Evolutionary conservation across 1,139 yeast species (phyloP), one percentile per base, ranked within the genome.

Genomic region (Suhomyces choctaworum): DNA sequence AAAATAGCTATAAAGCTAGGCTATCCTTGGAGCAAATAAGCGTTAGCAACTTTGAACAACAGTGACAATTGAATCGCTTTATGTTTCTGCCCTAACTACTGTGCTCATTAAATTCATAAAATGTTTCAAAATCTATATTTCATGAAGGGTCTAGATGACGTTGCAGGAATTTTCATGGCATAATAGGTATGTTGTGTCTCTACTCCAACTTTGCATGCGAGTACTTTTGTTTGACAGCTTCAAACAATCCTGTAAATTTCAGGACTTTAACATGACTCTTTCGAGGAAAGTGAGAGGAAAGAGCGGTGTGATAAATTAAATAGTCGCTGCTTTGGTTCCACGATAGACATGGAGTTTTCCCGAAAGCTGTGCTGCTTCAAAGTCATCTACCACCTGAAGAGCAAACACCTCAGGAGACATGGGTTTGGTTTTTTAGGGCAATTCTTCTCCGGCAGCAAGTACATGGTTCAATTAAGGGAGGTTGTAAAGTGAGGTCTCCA

Each of bases 391-490:
- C 1, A 83, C 80, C 36, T 66, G 56, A 22, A 49, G 49, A 2
- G 90, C 89, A 52, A 79, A 85, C 0, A 39, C 58, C 7, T 67
- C 76, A 0, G 89, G 72, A 1, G 63, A 42, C 74, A 80, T 77
- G 16, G 94, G 92, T 13, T 61, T 58, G 55, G 77, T 77, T 32
- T 73, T 66, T 26, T 58, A 70, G 0, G 88, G 80, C 85, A 85
- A 78, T n/a, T 66, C 59, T 49, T 77, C 74, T 56, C 94, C 71
- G 29, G 57, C 64, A 16, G 55, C 60, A 40, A 82, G 62, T 0
- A 82, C 74, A 16, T 60, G 66, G 15, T 55, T 58, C 44, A 81
- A 80, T 34, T 64, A 76, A 4, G 76, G 76, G 31, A 70, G 66
- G 39, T 73, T 64, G 55, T 70, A 85, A 26, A 78, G 50, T 0